A percentile compares a stretch with the other conserved stretches of the same genome.
Evolutionary conservation across 2,329 filamentous ascomycete species (phyloP).

Genomic region (Ascosphaera pollenicola): DNA sequence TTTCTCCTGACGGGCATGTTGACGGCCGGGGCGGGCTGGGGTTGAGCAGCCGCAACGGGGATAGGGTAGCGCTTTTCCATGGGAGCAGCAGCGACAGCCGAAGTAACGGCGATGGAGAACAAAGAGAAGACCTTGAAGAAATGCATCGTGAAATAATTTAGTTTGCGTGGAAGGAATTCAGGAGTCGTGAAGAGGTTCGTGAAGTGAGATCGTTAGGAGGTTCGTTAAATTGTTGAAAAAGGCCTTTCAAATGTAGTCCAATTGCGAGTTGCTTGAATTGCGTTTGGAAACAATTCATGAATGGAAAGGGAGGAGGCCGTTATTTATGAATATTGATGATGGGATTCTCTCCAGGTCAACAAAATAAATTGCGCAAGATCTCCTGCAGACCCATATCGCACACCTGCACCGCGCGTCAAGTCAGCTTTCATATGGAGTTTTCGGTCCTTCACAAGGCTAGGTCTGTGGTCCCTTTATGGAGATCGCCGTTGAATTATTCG

Average conservation of each 20-base stretch:
- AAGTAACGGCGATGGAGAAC: background rate
- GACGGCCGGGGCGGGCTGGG: background rate
- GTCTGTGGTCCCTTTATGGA: background rate
- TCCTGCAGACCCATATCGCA: background rate
- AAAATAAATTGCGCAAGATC: too few relatives aligned
- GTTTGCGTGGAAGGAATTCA: background rate
- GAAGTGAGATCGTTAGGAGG: too few relatives aligned
- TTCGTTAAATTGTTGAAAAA: background rate
- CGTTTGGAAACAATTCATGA: too few relatives aligned
- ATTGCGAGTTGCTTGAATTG: too few relatives aligned
- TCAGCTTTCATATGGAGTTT: conserved; percentile 1
- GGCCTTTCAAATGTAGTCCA: too few relatives aligned
- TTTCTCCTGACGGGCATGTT: background rate
- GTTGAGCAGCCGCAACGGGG: background rate
- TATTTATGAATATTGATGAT: too few relatives aligned
- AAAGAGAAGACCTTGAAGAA: background rate
- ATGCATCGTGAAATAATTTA: background rate
- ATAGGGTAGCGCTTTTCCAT: background rate
- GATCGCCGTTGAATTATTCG: conserved; percentile 3
- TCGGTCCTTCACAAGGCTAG: background rate
- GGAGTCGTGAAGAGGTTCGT: background rate
- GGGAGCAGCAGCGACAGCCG: background rate
- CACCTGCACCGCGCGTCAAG: background rate
- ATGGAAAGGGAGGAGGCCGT: too few relatives aligned
- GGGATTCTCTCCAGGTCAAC: too few relatives aligned